A percentile compares a stretch with the other conserved stretches of the same genome.
phyloP scores from a whole-genome alignment of 495 filamentous ascomycete genomes.

The Podospora australis region DNA sequence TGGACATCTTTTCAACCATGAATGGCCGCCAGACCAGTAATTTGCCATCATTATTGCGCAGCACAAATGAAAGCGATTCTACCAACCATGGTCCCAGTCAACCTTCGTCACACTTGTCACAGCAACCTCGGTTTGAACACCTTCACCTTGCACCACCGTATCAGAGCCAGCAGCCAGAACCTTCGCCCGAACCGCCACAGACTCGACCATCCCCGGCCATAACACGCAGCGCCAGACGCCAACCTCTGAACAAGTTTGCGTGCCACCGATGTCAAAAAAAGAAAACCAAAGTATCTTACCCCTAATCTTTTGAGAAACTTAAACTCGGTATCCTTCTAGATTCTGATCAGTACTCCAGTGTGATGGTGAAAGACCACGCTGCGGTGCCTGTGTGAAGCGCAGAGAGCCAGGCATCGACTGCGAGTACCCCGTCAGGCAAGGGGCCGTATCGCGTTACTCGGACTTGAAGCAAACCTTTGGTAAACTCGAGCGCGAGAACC shows the following conservation, averaged over 20 bases:
- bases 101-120: too few species aligned
- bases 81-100: too few species aligned
- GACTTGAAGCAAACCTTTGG: constrained; percentile 8
- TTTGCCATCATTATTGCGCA: too few species aligned
- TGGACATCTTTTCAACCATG: too few species aligned
- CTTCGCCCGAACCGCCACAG: too few species aligned
- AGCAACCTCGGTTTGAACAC: too few species aligned
- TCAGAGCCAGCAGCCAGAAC: too few species aligned
- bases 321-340: not conserved
- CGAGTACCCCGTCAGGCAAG: constrained; percentile 4
- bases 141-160: too few species aligned
- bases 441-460: constrained; percentile 3
- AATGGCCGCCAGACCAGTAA: too few species aligned
- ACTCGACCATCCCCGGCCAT: not conserved
- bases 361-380: constrained; percentile 10
- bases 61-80: too few species aligned
- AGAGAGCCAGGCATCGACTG: not conserved
- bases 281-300: not conserved
- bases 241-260: not conserved
- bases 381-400: constrained; percentile 3
- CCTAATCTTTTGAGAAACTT: not conserved
- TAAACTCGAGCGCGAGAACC: constrained; percentile 9
- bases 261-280: not conserved
- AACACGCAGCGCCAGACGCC: not conserved
- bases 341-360: not conserved